phyloP scores from a whole-genome alignment of 2,329 filamentous ascomycete genomes.

The Sporothrix schenckii region DNA sequence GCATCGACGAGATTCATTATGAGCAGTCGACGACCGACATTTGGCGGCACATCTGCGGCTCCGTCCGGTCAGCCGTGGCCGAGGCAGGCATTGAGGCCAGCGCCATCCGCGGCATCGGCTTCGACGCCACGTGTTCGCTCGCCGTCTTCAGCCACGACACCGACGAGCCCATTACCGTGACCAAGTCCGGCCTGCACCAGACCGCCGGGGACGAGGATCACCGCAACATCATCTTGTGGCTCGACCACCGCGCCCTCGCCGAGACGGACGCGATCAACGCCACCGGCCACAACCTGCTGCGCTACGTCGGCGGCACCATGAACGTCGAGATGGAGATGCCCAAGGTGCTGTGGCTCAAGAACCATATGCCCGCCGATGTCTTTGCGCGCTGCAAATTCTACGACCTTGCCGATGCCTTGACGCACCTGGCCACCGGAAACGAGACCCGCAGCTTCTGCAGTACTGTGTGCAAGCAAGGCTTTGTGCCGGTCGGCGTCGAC shows the following conservation, averaged over 20 bases:
- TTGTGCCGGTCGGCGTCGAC: slow-evolving; percentile 93
- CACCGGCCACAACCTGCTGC: slow-evolving; percentile 87
- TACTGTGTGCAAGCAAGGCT: slow-evolving; percentile 96
- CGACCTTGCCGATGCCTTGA: slow-evolving; percentile 88
- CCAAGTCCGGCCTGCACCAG: slow-evolving; percentile 71
- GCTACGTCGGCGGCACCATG: slow-evolving; percentile 97
- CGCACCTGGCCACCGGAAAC: slow-evolving; percentile 88
- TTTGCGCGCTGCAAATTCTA: slow-evolving; percentile 97
- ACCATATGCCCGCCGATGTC: slow-evolving; percentile 89
- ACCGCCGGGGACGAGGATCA: slow-evolving; percentile 69
- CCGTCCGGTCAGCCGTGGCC: slow-evolving; percentile 78
- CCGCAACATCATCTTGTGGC: slow-evolving; percentile 95
- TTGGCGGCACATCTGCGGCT: slow-evolving; percentile 90
- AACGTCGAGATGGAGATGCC: slow-evolving; percentile 99
- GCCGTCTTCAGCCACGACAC: slow-evolving; percentile 87
- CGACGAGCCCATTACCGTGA: slow-evolving; percentile 88
- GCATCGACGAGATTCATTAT: slow-evolving; percentile 61
- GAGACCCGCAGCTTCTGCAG: slow-evolving; percentile 94
- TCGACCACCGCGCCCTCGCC: slow-evolving; percentile 88
- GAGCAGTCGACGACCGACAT: slow-evolving; percentile 99
- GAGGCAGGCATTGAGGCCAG: slow-evolving; percentile 77
- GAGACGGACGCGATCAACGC: slow-evolving; percentile 94
- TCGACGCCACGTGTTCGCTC: slow-evolving; percentile 98
- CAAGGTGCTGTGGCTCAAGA: slow-evolving; percentile 97
- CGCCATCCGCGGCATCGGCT: slow-evolving; percentile 86